A percentile compares a stretch with the other conserved stretches of the same genome.
Evolutionary conservation across 345 rosid species (phyloP).

Genomic region (Angophora floribunda): DNA sequence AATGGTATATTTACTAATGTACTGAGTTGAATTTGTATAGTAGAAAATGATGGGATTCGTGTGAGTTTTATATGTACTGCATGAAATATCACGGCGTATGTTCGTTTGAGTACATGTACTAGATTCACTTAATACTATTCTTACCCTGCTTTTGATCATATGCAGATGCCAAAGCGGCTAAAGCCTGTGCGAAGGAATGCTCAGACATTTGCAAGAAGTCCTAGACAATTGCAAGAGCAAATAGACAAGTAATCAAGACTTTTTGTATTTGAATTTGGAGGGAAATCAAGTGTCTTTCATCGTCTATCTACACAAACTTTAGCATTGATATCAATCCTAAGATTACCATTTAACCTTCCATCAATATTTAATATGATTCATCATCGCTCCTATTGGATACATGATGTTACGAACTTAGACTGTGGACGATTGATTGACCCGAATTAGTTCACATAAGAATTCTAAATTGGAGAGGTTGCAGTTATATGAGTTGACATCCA

Average conservation of each 20-base stretch:
- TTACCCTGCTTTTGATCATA: neutral
- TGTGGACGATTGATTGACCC: too few species aligned
- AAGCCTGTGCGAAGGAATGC: neutral
- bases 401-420: too few species aligned
- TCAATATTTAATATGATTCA: too few species aligned
- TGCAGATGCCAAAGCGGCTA: neutral
- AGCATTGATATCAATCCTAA: neutral
- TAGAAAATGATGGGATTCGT: neutral
- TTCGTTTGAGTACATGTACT: too few species aligned
- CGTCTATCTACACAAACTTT: neutral
- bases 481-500: too few species aligned
- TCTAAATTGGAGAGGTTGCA: too few species aligned
- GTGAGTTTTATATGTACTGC: too few species aligned
- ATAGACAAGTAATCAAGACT: neutral
- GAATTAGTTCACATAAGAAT: too few species aligned
- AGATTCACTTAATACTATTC: neutral
- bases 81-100: too few species aligned
- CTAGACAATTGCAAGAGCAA: neutral
- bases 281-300: too few species aligned
- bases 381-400: too few species aligned
- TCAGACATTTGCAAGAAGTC: neutral
- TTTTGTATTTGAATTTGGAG: neutral
- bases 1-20: too few species aligned
- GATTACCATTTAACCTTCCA: neutral
- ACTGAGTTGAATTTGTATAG: neutral